These are phyloP conservation scores for Thielaviopsis populi DNA, from an alignment of 2,329 filamentous ascomycete genomes.

Conservation along the genomic window DNA sequence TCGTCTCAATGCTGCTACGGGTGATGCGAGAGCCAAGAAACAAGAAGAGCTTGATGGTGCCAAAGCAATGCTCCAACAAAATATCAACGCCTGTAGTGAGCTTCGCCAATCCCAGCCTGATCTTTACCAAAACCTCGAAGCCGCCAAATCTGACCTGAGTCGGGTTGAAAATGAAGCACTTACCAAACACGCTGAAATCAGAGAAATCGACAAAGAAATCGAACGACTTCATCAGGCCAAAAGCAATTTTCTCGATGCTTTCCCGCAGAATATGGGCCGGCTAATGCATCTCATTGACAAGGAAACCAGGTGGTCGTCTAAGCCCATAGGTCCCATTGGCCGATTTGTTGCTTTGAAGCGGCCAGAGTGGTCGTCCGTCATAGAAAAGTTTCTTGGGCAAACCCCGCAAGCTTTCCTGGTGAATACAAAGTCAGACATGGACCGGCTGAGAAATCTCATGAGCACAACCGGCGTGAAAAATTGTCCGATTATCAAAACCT, in stretches of 20 bases:
- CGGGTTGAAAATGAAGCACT: slow-evolving; percentile 20
- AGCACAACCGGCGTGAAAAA: slow-evolving; percentile 33
- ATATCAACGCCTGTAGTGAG: not conserved
- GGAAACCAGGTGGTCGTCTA: slow-evolving; percentile 53
- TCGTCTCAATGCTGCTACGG: slow-evolving; percentile 52
- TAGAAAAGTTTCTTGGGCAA: slow-evolving; percentile 63
- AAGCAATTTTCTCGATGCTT: slow-evolving; percentile 48
- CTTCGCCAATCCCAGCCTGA: not conserved
- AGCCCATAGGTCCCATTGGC: slow-evolving; percentile 74
- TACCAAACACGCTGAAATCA: slow-evolving; percentile 19
- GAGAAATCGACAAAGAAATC: slow-evolving; percentile 20
- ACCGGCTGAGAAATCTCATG: slow-evolving; percentile 52
- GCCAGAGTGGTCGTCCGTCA: slow-evolving; percentile 65
- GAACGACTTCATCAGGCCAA: slow-evolving; percentile 24
- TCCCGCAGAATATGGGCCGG: slow-evolving; percentile 43
- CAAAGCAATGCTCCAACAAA: slow-evolving; percentile 4
- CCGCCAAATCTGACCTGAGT: slow-evolving; percentile 19
- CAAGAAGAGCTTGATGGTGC: slow-evolving; percentile 33
- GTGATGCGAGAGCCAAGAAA: slow-evolving; percentile 51
- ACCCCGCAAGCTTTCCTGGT: slow-evolving; percentile 68
- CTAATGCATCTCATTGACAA: slow-evolving; percentile 54
- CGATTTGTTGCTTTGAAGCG: slow-evolving; percentile 60
- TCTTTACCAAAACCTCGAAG: slow-evolving; percentile 8
- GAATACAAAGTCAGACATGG: slow-evolving; percentile 58
- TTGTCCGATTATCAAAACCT: slow-evolving; percentile 50